These are phyloP conservation scores for Apiospora saccharicola DNA, from an alignment of 2,329 filamentous ascomycete genomes.

Conservation along the genomic window DNA sequence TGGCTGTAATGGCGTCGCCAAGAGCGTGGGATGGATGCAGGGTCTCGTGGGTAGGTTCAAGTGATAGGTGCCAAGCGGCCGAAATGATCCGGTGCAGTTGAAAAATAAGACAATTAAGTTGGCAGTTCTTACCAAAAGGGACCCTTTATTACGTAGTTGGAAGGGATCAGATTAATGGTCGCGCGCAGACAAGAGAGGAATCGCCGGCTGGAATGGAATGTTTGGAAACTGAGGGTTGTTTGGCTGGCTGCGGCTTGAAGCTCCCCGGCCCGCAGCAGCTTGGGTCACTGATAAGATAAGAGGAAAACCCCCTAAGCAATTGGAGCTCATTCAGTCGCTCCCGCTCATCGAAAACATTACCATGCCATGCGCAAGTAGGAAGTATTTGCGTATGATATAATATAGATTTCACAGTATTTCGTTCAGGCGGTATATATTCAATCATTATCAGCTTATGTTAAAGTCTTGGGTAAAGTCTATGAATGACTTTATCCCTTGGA, in stretches of 20 bases:
- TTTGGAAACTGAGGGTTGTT: conserved; percentile 10
- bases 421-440: neutral
- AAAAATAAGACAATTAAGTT: neutral
- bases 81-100: neutral
- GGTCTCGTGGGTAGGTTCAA: neutral
- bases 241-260: neutral
- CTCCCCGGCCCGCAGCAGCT: conserved; percentile 9
- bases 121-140: neutral
- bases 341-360: neutral
- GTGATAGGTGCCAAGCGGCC: neutral
- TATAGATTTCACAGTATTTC: too few species aligned
- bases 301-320: neutral
- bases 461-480: neutral
- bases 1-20: conserved; percentile 28
- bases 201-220: neutral
- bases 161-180: neutral
- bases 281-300: conserved; percentile 17
- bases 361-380: neutral
- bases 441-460: neutral
- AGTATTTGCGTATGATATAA: neutral
- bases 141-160: neutral
- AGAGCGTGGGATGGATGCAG: neutral
- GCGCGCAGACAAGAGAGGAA: neutral
- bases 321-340: neutral
- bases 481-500: neutral